A percentile compares a stretch with the other conserved stretches of the same genome.
phyloP scores from a whole-genome alignment of 352 stramenopile genomes.

The Pythium scleroteichum region DNA sequence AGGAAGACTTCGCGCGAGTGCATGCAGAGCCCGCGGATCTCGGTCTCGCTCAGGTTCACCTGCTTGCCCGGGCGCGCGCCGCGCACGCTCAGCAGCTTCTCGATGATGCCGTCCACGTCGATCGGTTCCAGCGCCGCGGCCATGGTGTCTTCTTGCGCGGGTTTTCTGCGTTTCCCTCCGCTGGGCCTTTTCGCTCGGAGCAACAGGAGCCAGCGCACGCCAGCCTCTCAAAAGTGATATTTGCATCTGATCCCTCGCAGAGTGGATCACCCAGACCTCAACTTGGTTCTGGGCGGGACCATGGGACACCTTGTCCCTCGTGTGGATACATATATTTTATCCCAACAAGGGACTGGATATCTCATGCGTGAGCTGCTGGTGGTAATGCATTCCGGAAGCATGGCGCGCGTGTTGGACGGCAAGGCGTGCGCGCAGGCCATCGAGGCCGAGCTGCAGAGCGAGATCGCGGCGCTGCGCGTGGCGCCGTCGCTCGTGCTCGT shows the following conservation, averaged over 20 bases:
- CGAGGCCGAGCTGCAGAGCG: conserved; percentile 80
- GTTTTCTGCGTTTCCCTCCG: conserved; percentile 86
- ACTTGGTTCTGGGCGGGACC: not conserved
- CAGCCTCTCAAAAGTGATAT: conserved; percentile 2
- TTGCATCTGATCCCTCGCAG: conserved; percentile 1
- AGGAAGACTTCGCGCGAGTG: conserved; percentile 75
- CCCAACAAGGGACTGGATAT: conserved; percentile 10
- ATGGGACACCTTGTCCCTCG: no score
- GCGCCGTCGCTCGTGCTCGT: conserved; percentile 93
- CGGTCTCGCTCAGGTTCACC: conserved; percentile 89
- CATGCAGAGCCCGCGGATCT: conserved; percentile 94
- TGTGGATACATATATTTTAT: conserved; percentile 4
- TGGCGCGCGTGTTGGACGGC: conserved; percentile 65
- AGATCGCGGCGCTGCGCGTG: conserved; percentile 48
- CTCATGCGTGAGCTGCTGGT: not conserved
- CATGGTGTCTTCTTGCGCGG: conserved; percentile 51
- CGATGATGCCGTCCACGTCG: conserved; percentile 87
- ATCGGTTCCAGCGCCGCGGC: conserved; percentile 64
- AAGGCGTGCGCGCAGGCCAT: conserved; percentile 87
- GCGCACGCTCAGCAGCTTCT: conserved; percentile 90
- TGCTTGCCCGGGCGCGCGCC: conserved; percentile 82
- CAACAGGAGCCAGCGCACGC: conserved; percentile 17
- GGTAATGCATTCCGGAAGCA: conserved; percentile 9
- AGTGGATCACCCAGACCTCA: not conserved
- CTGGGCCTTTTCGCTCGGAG: conserved; percentile 89